Percentiles rank a stretch among this genome's conserved stretches.
phyloP scores from a whole-genome alignment of 2,329 filamentous ascomycete species.

The Xylariaceae sp. region DNA sequence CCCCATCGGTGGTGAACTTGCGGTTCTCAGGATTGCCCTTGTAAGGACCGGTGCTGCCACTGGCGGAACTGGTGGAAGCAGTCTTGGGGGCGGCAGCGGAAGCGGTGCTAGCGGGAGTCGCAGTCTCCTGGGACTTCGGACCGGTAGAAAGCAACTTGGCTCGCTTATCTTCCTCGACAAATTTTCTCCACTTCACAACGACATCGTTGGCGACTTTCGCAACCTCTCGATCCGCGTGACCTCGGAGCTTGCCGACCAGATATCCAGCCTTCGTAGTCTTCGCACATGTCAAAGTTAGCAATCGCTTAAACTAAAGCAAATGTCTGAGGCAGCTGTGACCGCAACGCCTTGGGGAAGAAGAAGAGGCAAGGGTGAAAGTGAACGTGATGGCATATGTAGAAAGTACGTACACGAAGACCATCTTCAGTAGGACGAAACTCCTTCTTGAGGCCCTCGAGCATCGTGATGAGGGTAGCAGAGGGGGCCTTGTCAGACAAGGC shows the following conservation, averaged over 20 bases:
- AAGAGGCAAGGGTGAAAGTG: not conserved
- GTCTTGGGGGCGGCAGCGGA: slow-evolving; percentile 41
- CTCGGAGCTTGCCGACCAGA: slow-evolving; percentile 72
- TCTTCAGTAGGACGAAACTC: slow-evolving; percentile 83
- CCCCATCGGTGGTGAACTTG: slow-evolving; percentile 73
- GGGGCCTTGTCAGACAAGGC: slow-evolving; percentile 71
- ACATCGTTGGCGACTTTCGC: slow-evolving; percentile 72
- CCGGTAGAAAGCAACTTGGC: slow-evolving; percentile 32
- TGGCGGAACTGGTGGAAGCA: slow-evolving; percentile 25
- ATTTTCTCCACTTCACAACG: slow-evolving; percentile 80
- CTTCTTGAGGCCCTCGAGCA: slow-evolving; percentile 74
- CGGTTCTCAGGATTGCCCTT: slow-evolving; percentile 70
- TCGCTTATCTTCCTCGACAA: slow-evolving; percentile 62
- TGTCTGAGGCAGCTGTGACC: no score
- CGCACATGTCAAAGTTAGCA: not conserved
- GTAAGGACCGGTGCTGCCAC: slow-evolving; percentile 42
- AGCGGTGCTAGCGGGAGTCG: slow-evolving; percentile 45
- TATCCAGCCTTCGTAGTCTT: slow-evolving; percentile 86
- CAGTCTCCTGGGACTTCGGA: slow-evolving; percentile 42
- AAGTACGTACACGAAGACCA: slow-evolving; percentile 47
- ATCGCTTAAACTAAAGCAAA: not conserved
- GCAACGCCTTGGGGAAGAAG: not conserved
- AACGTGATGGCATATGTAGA: not conserved
- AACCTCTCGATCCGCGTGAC: slow-evolving; percentile 77
- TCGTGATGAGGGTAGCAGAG: slow-evolving; percentile 61